A percentile compares a stretch with the other conserved stretches of the same genome.
Conservation (phyloP, 2,329 filamentous ascomycete genomes). For the Sporothrix globosa region DNA sequence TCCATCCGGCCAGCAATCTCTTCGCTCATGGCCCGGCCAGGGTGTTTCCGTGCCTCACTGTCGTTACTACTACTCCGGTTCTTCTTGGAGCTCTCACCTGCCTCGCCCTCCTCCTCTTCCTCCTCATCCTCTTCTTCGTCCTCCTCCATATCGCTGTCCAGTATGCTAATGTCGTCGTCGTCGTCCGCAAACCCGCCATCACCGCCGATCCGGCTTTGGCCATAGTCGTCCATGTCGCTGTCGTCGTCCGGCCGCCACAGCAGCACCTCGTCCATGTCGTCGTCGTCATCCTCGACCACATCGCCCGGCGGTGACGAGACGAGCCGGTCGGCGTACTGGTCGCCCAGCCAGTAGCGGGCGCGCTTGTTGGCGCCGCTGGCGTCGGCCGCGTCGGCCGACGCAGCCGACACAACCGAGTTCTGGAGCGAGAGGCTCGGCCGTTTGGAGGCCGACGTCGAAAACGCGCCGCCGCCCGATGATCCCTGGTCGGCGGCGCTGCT, state of each 20-base stretch:
- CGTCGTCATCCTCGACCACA: conserved; percentile 55
- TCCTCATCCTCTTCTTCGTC: conserved; percentile 46
- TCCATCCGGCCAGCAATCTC: conserved; percentile 67
- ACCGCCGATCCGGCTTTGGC: conserved; percentile 48
- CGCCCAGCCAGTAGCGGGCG: conserved; percentile 85
- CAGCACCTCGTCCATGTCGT: conserved; percentile 54
- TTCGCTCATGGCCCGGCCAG: conserved; percentile 61
- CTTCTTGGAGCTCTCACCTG: conserved; percentile 38
- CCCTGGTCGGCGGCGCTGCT: conserved; percentile 23
- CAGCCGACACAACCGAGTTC: conserved; percentile 19
- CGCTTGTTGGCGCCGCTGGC: conserved; percentile 70
- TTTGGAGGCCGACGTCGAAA: conserved; percentile 35
- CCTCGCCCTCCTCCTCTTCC: conserved; percentile 40
- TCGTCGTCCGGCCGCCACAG: conserved; percentile 63
- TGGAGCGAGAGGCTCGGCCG: conserved; percentile 40
- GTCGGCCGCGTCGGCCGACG: conserved; percentile 35
- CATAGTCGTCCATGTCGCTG: conserved; percentile 59
- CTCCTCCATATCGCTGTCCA: conserved; percentile 45
- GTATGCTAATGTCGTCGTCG: conserved; percentile 36
- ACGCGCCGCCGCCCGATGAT: background rate
- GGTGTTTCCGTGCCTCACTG: conserved; percentile 47
- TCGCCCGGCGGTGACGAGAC: conserved; percentile 51
- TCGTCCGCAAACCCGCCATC: conserved; percentile 56
- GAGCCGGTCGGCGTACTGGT: conserved; percentile 58
- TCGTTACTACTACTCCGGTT: conserved; percentile 42